Conservation (phyloP, 2,329 filamentous ascomycete species). For the Aspergillus sp. region DNA sequence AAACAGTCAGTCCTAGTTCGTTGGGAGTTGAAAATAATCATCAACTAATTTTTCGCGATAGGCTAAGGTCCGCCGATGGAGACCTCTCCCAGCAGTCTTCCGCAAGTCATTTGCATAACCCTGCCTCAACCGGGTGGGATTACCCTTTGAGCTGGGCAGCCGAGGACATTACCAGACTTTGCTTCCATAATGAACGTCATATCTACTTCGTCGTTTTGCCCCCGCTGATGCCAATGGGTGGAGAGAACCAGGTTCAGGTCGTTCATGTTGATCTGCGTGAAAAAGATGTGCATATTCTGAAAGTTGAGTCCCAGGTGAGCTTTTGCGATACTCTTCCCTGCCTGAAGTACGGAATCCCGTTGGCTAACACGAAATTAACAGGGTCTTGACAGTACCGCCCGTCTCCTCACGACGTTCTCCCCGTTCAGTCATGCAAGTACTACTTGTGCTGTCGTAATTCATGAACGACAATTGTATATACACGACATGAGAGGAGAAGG, state of each 20-base stretch:
- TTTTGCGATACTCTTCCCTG: neutral
- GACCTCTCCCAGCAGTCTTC: too few species aligned
- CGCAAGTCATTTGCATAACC: neutral
- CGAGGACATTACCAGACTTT: neutral
- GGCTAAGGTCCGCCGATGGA: too few species aligned
- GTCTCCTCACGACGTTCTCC: conserved; percentile 1
- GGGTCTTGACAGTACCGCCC: conserved; percentile 4
- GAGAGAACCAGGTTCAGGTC: neutral
- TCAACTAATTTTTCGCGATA: too few species aligned
- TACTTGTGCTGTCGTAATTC: neutral
- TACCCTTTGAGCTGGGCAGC: neutral
- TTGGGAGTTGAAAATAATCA: too few species aligned
- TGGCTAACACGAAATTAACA: neutral
- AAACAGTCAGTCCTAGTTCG: too few species aligned
- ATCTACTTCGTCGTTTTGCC: conserved; percentile 1
- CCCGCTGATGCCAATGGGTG: neutral
- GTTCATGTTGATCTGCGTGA: neutral
- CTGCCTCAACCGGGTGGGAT: neutral
- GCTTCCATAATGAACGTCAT: neutral
- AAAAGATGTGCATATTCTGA: neutral
- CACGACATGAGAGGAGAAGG: neutral
- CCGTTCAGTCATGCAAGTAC: neutral
- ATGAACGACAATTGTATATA: conserved; percentile 5
- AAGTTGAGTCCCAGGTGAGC: conserved; percentile 1
- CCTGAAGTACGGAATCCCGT: too few species aligned